These are phyloP conservation scores for Datura wrightii DNA, from an alignment of 257 asterid species.

Conservation along the genomic window DNA sequence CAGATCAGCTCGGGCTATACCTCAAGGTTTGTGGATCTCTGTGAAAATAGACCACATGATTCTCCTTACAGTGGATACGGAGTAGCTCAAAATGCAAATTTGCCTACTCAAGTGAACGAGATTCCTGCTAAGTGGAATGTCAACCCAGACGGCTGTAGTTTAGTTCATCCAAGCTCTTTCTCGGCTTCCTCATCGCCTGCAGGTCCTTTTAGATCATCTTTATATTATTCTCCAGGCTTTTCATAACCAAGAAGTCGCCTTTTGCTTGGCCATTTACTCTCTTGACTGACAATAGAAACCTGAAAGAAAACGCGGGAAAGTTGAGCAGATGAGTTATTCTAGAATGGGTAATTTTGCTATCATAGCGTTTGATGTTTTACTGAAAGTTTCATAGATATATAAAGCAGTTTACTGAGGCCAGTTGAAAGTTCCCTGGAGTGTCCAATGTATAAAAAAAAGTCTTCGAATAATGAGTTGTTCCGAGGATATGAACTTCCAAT, in stretches of 20 bases:
- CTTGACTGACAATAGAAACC: conserved; percentile 20
- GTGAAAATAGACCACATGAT: conserved; percentile 43
- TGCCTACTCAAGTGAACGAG: conserved; percentile 40
- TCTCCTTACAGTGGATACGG: conserved; percentile 47
- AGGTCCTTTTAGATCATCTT: conserved; percentile 41
- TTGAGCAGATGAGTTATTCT: conserved; percentile 39
- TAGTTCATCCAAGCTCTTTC: conserved; percentile 32
- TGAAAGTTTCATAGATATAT: conserved; percentile 25
- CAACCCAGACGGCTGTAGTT: conserved; percentile 35
- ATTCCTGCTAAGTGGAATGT: conserved; percentile 53
- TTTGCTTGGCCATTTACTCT: conserved; percentile 19
- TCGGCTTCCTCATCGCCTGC: conserved; percentile 38
- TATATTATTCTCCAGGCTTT: conserved; percentile 45
- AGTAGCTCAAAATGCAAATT: conserved; percentile 37
- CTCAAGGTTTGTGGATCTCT: conserved; percentile 42
- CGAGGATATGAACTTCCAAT: conserved; percentile 11
- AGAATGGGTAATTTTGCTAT: conserved; percentile 28
- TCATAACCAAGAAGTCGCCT: conserved; percentile 35
- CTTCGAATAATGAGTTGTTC: conserved; percentile 27
- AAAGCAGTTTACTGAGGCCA: conserved; percentile 32
- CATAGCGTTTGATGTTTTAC: conserved; percentile 32
- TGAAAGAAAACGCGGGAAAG: conserved; percentile 31
- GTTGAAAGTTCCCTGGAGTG: conserved; percentile 29
- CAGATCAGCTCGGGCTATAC: conserved; percentile 38
- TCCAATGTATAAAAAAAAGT: conserved; percentile 1